Evolutionary conservation across 306 rosid genomes (phyloP).

Genomic region (Fragaria nilgerrensis): DNA sequence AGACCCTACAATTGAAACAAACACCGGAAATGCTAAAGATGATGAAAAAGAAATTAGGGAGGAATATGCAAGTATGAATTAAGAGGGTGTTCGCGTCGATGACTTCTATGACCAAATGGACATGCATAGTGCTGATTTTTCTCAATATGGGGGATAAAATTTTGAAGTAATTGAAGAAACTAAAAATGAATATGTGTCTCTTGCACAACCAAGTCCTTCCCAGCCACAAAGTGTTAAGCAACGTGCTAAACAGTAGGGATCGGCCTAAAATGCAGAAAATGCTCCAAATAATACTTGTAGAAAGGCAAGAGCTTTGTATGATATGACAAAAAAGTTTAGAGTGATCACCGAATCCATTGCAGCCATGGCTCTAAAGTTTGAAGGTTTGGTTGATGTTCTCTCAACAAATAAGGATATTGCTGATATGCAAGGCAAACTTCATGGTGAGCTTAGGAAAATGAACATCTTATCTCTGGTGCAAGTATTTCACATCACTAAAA

Average conservation of each 20-base stretch:
- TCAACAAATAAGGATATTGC: constrained; percentile 8
- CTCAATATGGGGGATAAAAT: not conserved
- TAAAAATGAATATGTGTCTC: not conserved
- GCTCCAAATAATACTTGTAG: not conserved
- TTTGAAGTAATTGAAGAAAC: not conserved
- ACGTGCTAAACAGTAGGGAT: not conserved
- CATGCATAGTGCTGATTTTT: too few relatives aligned
- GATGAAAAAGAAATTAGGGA: not conserved
- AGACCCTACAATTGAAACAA: not conserved
- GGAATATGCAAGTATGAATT: not conserved
- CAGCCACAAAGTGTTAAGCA: not conserved
- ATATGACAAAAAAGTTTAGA: not conserved
- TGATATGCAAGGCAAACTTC: constrained; percentile 9
- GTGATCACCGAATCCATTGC: not conserved
- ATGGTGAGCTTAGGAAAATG: not conserved
- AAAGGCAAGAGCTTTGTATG: not conserved
- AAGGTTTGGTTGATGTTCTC: not conserved
- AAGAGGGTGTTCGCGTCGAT: not conserved
- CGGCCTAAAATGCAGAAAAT: not conserved
- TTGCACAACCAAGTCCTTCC: not conserved
- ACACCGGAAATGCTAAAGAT: not conserved
- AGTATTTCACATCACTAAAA: constrained; percentile 4
- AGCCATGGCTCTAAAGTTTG: not conserved
- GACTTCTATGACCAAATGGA: not conserved
- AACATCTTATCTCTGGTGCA: not conserved